Conservation (phyloP, 2,329 filamentous ascomycete species). For the Aspergillus sp. region DNA sequence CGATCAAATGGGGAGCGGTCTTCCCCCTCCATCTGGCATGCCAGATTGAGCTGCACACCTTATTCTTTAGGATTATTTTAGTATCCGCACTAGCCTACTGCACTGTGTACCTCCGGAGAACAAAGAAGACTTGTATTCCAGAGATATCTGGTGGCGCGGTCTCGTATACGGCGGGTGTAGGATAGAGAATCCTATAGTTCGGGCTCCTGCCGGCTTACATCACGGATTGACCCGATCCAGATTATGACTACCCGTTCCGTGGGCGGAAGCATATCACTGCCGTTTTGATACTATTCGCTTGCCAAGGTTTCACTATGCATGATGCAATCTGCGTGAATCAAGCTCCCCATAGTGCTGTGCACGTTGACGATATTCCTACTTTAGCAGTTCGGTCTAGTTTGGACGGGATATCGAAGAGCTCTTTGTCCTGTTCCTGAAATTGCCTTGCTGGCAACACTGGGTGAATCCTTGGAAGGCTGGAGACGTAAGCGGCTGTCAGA, state of each 20-base stretch:
- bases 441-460: neutral
- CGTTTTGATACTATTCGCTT: neutral
- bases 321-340: neutral
- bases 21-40: neutral
- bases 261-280: neutral
- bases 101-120: neutral
- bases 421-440: neutral
- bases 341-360: neutral
- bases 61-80: too few species aligned
- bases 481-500: neutral
- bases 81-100: neutral
- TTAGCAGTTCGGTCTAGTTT: neutral
- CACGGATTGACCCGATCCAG: slow-evolving; percentile 1
- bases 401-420: neutral
- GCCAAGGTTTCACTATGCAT: neutral
- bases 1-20: neutral
- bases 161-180: neutral
- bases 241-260: neutral
- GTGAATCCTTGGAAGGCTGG: neutral
- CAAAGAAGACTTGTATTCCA: neutral
- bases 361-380: neutral
- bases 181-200: neutral
- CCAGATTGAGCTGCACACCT: neutral
- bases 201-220: neutral
- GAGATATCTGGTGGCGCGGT: neutral